phyloP scores from a whole-genome alignment of 202 grass and related monocot genomes.

The Schoenoplectus triqueter region DNA sequence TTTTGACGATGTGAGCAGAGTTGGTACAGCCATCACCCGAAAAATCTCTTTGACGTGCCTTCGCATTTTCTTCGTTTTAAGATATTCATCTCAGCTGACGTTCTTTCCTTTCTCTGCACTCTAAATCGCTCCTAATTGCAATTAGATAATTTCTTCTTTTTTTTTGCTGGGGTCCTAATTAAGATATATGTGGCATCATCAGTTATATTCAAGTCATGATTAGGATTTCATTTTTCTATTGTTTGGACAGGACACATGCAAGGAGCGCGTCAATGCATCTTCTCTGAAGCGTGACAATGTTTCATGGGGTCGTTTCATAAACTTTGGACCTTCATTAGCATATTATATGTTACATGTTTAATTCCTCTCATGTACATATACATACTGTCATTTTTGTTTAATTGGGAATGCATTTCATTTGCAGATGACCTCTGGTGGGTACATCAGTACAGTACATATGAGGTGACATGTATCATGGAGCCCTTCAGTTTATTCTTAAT shows the following conservation, averaged over 20 bases:
- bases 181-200: constrained; percentile 9
- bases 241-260: constrained; percentile 14
- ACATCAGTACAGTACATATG: no score
- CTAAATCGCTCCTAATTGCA: constrained; percentile 16
- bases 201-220: not conserved
- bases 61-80: constrained; percentile 30
- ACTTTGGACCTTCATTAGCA: constrained; percentile 8
- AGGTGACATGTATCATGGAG: no score
- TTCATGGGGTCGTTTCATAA: not conserved
- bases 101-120: constrained; percentile 11
- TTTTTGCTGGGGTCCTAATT: not conserved
- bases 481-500: no score
- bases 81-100: constrained; percentile 33
- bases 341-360: not conserved
- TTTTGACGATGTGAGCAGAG: constrained; percentile 29
- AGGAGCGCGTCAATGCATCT: constrained; percentile 16
- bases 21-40: constrained; percentile 32
- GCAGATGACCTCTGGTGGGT: no score
- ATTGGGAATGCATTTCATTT: no score
- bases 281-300: not conserved
- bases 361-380: no score
- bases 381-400: no score
- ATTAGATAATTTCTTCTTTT: not conserved
- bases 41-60: constrained; percentile 30
- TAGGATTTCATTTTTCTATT: not conserved